Percentiles rank a stretch among this genome's conserved stretches.
Evolutionary conservation across 805 yeast species (phyloP).

Genomic region (Jamesozyma hellenica): DNA sequence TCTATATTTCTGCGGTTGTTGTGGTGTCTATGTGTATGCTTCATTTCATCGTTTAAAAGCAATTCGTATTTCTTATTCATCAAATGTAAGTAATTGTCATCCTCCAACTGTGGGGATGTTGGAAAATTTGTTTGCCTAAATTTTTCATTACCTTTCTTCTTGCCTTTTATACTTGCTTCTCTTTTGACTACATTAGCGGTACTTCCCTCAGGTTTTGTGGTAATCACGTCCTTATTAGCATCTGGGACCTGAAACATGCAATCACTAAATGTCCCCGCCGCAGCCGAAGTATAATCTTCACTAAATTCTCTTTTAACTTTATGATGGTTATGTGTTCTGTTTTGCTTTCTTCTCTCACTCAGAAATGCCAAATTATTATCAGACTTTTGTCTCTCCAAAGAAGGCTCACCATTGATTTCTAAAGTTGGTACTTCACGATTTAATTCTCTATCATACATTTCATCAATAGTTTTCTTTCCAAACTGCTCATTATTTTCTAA

Average conservation of each 20-base stretch:
- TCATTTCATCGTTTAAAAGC: too few species aligned
- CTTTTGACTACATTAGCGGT: background rate
- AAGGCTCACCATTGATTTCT: conserved; percentile 1
- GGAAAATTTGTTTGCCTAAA: background rate
- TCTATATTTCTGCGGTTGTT: background rate
- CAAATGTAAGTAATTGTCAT: too few species aligned
- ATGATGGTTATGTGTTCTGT: conserved; percentile 4
- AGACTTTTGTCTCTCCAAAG: background rate
- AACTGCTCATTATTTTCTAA: too few species aligned
- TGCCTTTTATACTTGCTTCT: background rate
- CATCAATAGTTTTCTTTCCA: too few species aligned
- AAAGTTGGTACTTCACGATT: background rate
- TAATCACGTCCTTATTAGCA: background rate
- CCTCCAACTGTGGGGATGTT: too few species aligned
- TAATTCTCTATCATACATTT: too few species aligned
- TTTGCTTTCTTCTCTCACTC: conserved; percentile 4
- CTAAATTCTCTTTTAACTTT: background rate
- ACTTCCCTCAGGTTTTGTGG: background rate
- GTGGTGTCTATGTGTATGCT: conserved; percentile 3
- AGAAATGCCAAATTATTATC: background rate
- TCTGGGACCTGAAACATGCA: conserved; percentile 13
- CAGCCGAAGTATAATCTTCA: conserved; percentile 21
- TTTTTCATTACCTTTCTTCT: background rate
- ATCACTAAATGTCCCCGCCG: conserved; percentile 23
- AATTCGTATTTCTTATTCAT: too few species aligned